Evolutionary conservation across 2,329 filamentous ascomycete species (phyloP), one percentile per base, ranked within the genome.

Genomic region (Ophiostoma ulmi): DNA sequence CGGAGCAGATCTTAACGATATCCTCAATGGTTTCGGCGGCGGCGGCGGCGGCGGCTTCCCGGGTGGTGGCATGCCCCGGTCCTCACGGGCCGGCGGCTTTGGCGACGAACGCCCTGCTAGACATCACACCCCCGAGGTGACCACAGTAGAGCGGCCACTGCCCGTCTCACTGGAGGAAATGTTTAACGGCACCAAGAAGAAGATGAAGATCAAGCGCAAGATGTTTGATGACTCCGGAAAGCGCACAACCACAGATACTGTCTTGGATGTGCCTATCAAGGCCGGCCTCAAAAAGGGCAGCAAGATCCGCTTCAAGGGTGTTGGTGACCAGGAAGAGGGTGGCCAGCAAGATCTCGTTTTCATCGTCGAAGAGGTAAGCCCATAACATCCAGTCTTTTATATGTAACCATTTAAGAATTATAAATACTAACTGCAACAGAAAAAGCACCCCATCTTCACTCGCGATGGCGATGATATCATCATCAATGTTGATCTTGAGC

Each of bases 201-300:
- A 97, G 85, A 93, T 99, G 86, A 97, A 95, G 83, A 97, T 98
- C 74, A 97, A 97, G 84, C 88, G 94, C 77, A 98, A 98, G 87
- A 93, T 91, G 22, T 98, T 92, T 79, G 95, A 99, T 79, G 84
- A 89, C 26, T 89, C 86, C 0, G 93, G 93, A 71, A 97, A 97
- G 83, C 89, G 93, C 75, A 92, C 88, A 63, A 91, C 90, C 3
- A 91, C 94, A 72, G 95, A 99, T 76, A 91, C 94, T 77, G 92
- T 97, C 22, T 83, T 99, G 39, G 93, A 97, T 78, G 94, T 98
- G 69, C 93, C 93, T 66, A 97, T 99, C 82, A 98, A 97, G 82
- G 90, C 93, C 6, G 95, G 95, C 72, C 82, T 98, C 80, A 97
- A 98, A 82, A 94, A 96, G 76, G 95, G 95, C 39, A 97, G 92